Evolutionary conservation across 1,284 basidiomycete species (phyloP).

Genomic region (Heterobasidion irregulare): DNA sequence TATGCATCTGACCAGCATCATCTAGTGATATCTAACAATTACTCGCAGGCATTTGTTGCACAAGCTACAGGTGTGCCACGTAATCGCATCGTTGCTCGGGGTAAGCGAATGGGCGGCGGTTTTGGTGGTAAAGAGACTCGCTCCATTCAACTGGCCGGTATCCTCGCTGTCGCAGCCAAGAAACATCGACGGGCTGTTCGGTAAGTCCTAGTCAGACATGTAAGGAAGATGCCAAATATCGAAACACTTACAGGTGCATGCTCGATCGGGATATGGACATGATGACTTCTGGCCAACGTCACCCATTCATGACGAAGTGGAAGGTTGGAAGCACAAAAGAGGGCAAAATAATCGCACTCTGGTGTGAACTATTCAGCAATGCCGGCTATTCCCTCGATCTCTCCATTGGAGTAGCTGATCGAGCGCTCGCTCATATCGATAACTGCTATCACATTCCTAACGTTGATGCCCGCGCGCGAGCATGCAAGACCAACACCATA

Average conservation of each 20-base stretch:
- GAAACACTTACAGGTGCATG: not conserved
- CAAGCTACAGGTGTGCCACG: not conserved
- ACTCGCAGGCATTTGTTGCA: not conserved
- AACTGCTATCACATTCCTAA: not conserved
- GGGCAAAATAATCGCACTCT: not conserved
- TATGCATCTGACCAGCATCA: not conserved
- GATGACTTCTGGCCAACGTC: not conserved
- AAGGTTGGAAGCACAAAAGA: not conserved
- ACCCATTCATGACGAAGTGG: not conserved
- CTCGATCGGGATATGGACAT: not conserved
- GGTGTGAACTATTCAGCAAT: not conserved
- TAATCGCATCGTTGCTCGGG: not conserved
- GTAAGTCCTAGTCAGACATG: not conserved
- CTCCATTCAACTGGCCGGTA: not conserved
- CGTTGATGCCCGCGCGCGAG: not conserved
- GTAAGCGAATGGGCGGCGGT: not conserved
- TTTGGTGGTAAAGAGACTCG: not conserved
- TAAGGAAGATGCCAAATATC: not conserved
- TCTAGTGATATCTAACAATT: not conserved
- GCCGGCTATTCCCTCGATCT: not conserved
- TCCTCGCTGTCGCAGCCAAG: not conserved
- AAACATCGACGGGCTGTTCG: not conserved
- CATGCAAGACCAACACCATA: not conserved
- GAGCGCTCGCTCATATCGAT: not conserved
- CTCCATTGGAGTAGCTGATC: not conserved